phyloP scores from a whole-genome alignment of 768 basidiomycete species.

The Mycena maculata region DNA sequence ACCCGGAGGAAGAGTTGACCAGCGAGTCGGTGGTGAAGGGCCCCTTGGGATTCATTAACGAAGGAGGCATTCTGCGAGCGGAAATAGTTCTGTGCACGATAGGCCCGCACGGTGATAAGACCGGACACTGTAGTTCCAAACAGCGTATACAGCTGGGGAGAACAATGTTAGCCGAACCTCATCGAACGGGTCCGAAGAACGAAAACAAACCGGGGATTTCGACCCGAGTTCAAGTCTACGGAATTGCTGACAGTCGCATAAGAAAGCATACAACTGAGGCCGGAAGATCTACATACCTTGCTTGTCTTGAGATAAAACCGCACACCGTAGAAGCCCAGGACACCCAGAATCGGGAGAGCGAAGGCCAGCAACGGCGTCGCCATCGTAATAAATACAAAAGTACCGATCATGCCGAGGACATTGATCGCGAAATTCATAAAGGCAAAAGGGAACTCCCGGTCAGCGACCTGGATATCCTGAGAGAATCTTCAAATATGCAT shows the following conservation, averaged over 20 bases:
- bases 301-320: conserved; percentile 28
- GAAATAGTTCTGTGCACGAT: conserved; percentile 13
- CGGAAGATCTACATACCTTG: conserved; percentile 21
- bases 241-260: conserved; percentile 21
- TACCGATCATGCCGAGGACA: conserved; percentile 5
- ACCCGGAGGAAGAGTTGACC: conserved; percentile 19
- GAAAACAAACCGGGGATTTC: conserved; percentile 23
- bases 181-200: background rate
- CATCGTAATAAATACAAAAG: conserved; percentile 23
- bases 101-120: conserved; percentile 15
- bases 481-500: conserved; percentile 19
- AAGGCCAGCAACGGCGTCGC: conserved; percentile 24
- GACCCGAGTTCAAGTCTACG: conserved; percentile 24
- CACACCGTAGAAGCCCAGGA: conserved; percentile 12
- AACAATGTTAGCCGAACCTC: background rate
- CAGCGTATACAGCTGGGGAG: conserved; percentile 13
- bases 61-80: conserved; percentile 6
- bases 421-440: conserved; percentile 19
- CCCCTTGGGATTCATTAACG: conserved; percentile 17
- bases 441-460: conserved; percentile 26
- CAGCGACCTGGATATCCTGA: conserved; percentile 25
- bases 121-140: conserved; percentile 20
- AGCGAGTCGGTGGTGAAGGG: conserved; percentile 14
- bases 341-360: conserved; percentile 11
- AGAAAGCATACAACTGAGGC: background rate